Base-by-base conservation (phyloP, 2,329 filamentous ascomycete genomes). In the Colletotrichum kahawae region DNA sequence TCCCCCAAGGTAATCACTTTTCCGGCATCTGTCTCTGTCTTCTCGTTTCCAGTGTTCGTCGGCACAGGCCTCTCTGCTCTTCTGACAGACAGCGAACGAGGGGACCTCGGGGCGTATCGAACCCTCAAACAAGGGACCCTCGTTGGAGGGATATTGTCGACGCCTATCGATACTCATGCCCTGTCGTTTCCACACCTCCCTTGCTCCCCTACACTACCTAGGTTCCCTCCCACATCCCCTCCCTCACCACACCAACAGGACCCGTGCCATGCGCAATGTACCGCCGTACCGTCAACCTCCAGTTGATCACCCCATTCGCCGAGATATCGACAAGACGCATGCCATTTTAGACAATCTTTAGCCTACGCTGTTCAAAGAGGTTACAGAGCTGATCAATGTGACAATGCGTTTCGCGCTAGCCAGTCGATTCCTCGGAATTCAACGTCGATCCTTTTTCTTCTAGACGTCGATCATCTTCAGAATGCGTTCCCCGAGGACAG, bases 131-230 rank as follows among this genome's bases (percentile, higher is more conserved):
- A 31, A 66, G 71, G 67, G 60, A 60, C 62, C 71, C 71, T 66
- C 34, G 71, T 62, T 54, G 71, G 51, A 70, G 67, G 54, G 54
- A 71, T 43, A 71, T 59, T 71, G 24, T 70, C 21, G 59, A 70
- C 51, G 67, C 51, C 59, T 65, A 60, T 74, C 68, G 56, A 62
- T 43, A 29, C 38, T 63, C 34, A 60, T 18, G 38, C 67, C 36
- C 60, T 60, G 43, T 36, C 8, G n/a, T n/a, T 51, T 72, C 36
- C 71, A 67, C 71, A 60, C 48, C 60, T 33, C 31, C 9, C 57
- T 27, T 29, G 29, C 31, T 33, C 31, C 9, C 57, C 34, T 29
- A 36, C 31, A n/a, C 70, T 43, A 31, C 6, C 6, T 59, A 60
- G 56, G 57, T 60, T n/a, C 29, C 57, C 34, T 38, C 43, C 27